Percentiles rank a stretch among this genome's conserved stretches.
These are phyloP conservation scores for Tylopilus vinaceipallidus DNA, from an alignment of 768 basidiomycete genomes.

Conservation along the genomic window DNA sequence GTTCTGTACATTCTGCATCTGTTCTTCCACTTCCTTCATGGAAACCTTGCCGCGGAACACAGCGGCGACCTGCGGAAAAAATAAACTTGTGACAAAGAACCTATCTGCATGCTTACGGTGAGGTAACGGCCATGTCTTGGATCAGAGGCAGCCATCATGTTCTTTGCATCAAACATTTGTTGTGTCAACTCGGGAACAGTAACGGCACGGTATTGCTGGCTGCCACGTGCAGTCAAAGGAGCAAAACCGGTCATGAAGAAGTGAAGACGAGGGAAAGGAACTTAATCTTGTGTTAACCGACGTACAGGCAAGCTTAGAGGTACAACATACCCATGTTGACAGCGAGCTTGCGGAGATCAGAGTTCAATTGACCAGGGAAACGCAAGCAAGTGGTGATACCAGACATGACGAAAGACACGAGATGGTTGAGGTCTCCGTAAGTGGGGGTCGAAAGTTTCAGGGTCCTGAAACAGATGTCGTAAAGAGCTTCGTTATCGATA, in stretches of 20 bases:
- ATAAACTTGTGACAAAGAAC: neutral
- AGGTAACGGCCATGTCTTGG: conserved; percentile 97
- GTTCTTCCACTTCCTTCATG: conserved; percentile 99
- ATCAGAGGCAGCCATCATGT: conserved; percentile 99
- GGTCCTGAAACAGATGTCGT: conserved; percentile 98
- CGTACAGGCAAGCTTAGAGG: neutral
- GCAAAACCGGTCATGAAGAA: conserved; percentile 99
- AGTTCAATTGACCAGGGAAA: conserved; percentile 99
- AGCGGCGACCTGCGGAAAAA: conserved; percentile 65
- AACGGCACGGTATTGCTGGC: conserved; percentile 94
- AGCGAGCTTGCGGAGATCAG: conserved; percentile 95
- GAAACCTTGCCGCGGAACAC: conserved; percentile 99
- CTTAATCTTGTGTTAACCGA: conserved; percentile 38
- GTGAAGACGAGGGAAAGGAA: conserved; percentile 98
- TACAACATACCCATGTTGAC: conserved; percentile 92
- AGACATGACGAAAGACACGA: conserved; percentile 97
- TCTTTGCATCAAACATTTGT: conserved; percentile 99
- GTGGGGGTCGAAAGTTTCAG: conserved; percentile 95
- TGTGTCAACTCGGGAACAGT: conserved; percentile 97
- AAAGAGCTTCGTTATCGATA: conserved; percentile 98
- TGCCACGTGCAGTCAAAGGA: conserved; percentile 90
- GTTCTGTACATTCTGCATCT: conserved; percentile 96
- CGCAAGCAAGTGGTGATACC: conserved; percentile 98
- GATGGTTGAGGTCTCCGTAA: conserved; percentile 96
- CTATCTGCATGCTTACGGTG: conserved; percentile 53